These are phyloP conservation scores for Arthonia radiata DNA, from an alignment of 495 filamentous ascomycete species.

Conservation along the genomic window DNA sequence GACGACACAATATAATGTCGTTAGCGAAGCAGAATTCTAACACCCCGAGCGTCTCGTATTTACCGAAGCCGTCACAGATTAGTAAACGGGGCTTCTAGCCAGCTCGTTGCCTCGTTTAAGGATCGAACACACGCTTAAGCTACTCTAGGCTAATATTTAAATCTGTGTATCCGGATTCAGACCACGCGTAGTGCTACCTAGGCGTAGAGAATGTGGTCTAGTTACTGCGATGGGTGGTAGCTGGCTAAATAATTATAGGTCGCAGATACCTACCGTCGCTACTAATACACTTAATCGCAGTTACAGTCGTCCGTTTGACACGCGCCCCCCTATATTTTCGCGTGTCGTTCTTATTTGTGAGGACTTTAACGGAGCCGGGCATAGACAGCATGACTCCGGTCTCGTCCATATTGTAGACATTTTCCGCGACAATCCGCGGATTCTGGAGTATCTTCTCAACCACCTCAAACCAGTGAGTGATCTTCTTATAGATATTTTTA, in stretches of 20 bases:
- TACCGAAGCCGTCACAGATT: conserved; percentile 9
- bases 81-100: conserved; percentile 6
- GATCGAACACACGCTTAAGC: conserved; percentile 7
- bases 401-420: no score
- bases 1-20: conserved; percentile 7
- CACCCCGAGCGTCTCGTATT: conserved; percentile 8
- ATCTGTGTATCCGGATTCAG: conserved; percentile 7
- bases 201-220: conserved; percentile 7
- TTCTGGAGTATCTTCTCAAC: conserved; percentile 1
- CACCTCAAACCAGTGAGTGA: no score
- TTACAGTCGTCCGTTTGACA: conserved; percentile 2
- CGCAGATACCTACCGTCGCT: conserved; percentile 5
- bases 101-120: conserved; percentile 7
- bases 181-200: conserved; percentile 7
- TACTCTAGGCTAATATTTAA: conserved; percentile 9
- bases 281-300: conserved; percentile 3
- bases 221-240: conserved; percentile 6
- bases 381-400: conserved; percentile 1
- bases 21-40: conserved; percentile 9
- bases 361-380: conserved; percentile 2
- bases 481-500: conserved; percentile 3
- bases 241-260: conserved; percentile 5
- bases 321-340: conserved; percentile 4
- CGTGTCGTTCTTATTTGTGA: no score
- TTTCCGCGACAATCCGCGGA: conserved; percentile 1